Base-by-base conservation (phyloP, 2,329 filamentous ascomycete species). In the Talaromyces sp. region DNA sequence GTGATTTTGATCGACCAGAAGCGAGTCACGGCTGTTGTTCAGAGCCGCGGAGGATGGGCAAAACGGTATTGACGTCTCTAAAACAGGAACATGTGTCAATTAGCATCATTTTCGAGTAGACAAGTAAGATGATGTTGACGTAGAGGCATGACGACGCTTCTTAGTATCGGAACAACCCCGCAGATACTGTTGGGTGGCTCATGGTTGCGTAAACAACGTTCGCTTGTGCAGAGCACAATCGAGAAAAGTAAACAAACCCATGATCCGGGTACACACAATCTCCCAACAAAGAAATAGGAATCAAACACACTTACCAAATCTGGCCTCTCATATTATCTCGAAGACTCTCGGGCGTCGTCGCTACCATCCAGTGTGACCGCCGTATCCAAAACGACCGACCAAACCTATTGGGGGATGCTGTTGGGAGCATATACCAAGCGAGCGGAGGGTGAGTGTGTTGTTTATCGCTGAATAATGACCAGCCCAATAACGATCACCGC, bases 261-360 rank as follows among this genome's bases (percentile, higher is more conserved):
- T 13, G 45, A 15, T 15, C 49, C 37, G n/a, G 61, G 43, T 57
- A 62, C 33, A 52, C 9, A 22, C 41, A 62, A 54, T 57, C 27
- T 37, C n/a, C 31, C 27, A 57, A 49, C 31, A 49, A 57, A 63
- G 45, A 57, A 43, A 57, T 54, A 37, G 49, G 47, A 17, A 35
- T 37, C 33, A 45, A 49, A 22, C 22, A 22, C 5, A 63, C 61
- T 22, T 39, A 63, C 61, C 61, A 63, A 57, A 49, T 57, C 27
- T 27, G 19, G 50, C 35, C 61, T 63, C 37, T 63, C 61, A 63
- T 63, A 35, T 47, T 57, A 63, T 35, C 19, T 27, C 49, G 27
- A 22, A 43, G 37, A 62, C 49, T 37, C 31, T 43, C 37, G 2
- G 22, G 22, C 17, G 27, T 27, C 59, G 43, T 27, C 13, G 47